Base-by-base conservation (phyloP, 2,329 filamentous ascomycete species). In the Coniella lustricola region DNA sequence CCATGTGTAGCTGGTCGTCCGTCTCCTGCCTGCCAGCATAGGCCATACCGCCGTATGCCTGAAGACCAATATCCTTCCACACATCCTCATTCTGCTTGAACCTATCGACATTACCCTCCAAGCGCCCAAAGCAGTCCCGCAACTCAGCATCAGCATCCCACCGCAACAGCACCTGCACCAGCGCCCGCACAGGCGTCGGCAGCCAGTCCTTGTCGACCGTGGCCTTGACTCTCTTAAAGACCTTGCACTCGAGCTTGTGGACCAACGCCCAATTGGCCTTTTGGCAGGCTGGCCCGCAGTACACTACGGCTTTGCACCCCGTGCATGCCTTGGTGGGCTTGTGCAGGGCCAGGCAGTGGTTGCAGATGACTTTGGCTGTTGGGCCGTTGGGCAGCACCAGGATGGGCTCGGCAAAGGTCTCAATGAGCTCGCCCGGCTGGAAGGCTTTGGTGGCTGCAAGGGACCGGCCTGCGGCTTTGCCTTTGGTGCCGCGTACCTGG, bases 211-310 rank as follows among this genome's bases (percentile, higher is more conserved):
- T 59, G 14, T 57, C 62, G 17, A 53, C 59, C 49, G 33, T 52
- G 39, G 51, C 56, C 54, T 39, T 59, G 17, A 73, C 67, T 41
- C 65, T 68, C 54, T 60, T 56, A 52, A 75, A 66, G 29, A 67
- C 61, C 22, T 62, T 62, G 66, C 80, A 84, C 64, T 84, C 80
- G 39, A 62, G 63, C 56, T 70, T 68, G 63, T 84, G 80, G 35
- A 69, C 65, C 2, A 61, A 59, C 7, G 61, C 61, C 79, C 80
- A 83, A 58, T 76, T 72, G 2, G 69, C 64, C 20, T 65, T 64
- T 63, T 84, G 80, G 62, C 80, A 84, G 4, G 59, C 54, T 7
- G 64, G 48, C 44, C 67, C 66, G 64, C 80, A 84, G 67, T 84
- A 84, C 21, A 66, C 69, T 3, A 71, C 69, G 1, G 71, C 66